phyloP scores from a whole-genome alignment of 257 asterid species.

The Leonotis leonurus region DNA sequence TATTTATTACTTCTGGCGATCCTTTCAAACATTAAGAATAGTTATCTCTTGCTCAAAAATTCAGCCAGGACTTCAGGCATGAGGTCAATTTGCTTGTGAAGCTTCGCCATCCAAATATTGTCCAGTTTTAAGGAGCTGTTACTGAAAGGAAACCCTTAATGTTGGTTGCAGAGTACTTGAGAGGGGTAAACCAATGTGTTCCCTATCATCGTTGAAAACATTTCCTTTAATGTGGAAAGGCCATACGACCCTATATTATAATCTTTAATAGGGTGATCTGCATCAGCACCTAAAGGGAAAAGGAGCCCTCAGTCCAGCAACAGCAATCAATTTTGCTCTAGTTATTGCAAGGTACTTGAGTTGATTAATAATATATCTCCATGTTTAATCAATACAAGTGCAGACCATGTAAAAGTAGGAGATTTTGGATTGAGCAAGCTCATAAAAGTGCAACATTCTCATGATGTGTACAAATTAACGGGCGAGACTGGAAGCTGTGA shows the following conservation, averaged over 20 bases:
- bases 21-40: neutral
- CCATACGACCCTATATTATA: slow-evolving; percentile 8
- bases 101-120: slow-evolving; percentile 98
- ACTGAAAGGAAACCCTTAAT: slow-evolving; percentile 88
- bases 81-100: slow-evolving; percentile 96
- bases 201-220: slow-evolving; percentile 1
- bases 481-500: slow-evolving; percentile 99
- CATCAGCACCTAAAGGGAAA: slow-evolving; percentile 93
- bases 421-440: slow-evolving; percentile 97
- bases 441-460: slow-evolving; percentile 79
- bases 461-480: slow-evolving; percentile 94
- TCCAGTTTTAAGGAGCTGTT: slow-evolving; percentile 97
- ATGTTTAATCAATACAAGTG: slow-evolving; percentile 46
- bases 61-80: slow-evolving; percentile 97
- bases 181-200: slow-evolving; percentile 66
- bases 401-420: slow-evolving; percentile 97
- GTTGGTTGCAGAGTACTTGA: slow-evolving; percentile 88
- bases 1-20: neutral
- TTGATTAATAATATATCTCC: neutral
- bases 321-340: slow-evolving; percentile 75
- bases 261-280: slow-evolving; percentile 70
- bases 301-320: slow-evolving; percentile 75
- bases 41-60: slow-evolving; percentile 15
- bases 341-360: slow-evolving; percentile 82
- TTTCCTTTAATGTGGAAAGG: neutral